Conservation (phyloP, 768 basidiomycete species). For the Auricularia cornea region DNA sequence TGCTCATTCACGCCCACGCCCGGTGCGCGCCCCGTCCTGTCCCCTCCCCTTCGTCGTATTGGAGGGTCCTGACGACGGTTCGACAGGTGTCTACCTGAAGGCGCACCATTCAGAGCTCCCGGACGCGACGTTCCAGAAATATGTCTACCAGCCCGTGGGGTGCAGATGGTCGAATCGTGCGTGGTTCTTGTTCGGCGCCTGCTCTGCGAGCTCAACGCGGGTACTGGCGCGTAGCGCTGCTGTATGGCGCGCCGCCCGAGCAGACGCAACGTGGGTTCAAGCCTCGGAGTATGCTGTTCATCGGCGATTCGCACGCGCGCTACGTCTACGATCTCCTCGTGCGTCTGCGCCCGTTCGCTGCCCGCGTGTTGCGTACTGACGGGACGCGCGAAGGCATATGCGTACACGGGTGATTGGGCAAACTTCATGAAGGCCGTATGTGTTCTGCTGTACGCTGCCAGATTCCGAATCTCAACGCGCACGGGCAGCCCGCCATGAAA, state of each 20-base stretch:
- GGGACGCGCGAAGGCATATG: background rate
- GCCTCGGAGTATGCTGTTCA: background rate
- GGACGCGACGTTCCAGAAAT: background rate
- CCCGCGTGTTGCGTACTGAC: no score
- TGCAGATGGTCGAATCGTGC: background rate
- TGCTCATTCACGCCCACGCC: background rate
- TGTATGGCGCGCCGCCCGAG: background rate
- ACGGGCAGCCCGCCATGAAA: background rate
- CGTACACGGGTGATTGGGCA: background rate
- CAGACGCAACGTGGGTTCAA: background rate
- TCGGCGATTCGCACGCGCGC: conserved; percentile 1
- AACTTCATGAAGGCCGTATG: background rate
- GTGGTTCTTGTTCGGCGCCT: background rate
- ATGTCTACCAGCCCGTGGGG: background rate
- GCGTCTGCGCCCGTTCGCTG: no score
- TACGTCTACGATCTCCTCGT: background rate
- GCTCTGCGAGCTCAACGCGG: background rate
- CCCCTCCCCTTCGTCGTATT: background rate
- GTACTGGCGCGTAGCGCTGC: background rate
- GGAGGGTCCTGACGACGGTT: no score
- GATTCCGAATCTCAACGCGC: background rate
- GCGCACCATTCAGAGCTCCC: background rate
- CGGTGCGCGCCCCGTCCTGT: background rate
- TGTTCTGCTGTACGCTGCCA: no score
- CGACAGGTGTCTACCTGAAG: background rate